A percentile compares a stretch with the other conserved stretches of the same genome.
Conservation (phyloP, 2,329 filamentous ascomycete genomes). For the Fusarium brevicatenulatum region DNA sequence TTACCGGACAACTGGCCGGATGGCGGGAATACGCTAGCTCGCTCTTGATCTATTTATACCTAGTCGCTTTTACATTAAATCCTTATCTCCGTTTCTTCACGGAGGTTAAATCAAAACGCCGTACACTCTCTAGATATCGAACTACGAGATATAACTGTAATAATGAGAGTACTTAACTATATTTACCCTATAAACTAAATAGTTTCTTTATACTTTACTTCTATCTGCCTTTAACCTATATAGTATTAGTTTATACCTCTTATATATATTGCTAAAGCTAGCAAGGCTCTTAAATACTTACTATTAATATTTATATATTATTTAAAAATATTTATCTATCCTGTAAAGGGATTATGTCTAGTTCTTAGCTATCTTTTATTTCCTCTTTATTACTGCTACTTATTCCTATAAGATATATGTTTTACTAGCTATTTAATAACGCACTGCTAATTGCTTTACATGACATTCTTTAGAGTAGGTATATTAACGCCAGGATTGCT, state of each 20-base stretch:
- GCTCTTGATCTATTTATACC: accelerated
- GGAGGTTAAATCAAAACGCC: not conserved
- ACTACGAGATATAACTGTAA: not conserved
- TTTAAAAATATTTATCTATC: not conserved
- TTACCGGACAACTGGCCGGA: not conserved
- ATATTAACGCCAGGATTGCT: accelerated
- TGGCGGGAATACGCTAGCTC: accelerated
- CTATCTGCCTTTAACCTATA: not conserved
- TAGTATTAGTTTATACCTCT: accelerated
- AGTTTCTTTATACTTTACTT: not conserved
- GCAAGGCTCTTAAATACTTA: not conserved
- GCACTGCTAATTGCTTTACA: not conserved
- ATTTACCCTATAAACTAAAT: not conserved
- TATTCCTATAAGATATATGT: no score
- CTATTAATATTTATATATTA: not conserved
- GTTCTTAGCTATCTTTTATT: not conserved
- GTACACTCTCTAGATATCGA: not conserved
- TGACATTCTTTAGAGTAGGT: not conserved
- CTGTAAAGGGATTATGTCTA: not conserved
- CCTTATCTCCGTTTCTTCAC: not conserved
- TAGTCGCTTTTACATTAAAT: not conserved
- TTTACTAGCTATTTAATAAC: not conserved
- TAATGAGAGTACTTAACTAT: not conserved
- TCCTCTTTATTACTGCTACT: not conserved
- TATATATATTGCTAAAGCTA: not conserved